Evolutionary conservation across 2,329 filamentous ascomycete genomes (phyloP), one percentile per base, ranked within the genome.

Genomic region (Ceratocystis lukuohia): DNA sequence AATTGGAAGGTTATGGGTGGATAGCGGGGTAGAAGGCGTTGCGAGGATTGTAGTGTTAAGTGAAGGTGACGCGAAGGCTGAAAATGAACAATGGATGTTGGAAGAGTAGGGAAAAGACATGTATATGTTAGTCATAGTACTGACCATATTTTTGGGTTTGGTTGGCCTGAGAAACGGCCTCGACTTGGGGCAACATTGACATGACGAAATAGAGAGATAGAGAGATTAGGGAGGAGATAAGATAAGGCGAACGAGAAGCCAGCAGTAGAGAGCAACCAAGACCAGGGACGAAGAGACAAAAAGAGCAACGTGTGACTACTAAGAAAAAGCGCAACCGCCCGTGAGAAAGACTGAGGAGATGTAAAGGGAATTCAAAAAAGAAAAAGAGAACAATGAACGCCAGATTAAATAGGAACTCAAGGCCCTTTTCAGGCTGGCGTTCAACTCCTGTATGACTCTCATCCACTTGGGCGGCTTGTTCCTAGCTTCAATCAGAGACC

Each of bases 91-190:
- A n/a, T 2, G 12, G 15, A 37, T 8, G 28, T 3, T 25, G 22
- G 12, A 15, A 17, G n/a, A 57, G 53, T 28, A 30, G 12, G 25
- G 53, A 7, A 15, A 57, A 25, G 28, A 12, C 15, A 17, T 28
- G 10, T 17, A 17, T 15, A n/a, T 17, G 28, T 33, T 6, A 45
- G 33, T 48, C 25, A 61, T 56, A 48, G 57, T 67, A 70, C 70
- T 71, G 70, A 71, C 70, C 70, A 69, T 71, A 71, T 68, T 67
- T 68, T 41, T 64, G 37, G 10, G 44, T 15, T 15, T 50, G 33
- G 15, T n/a, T n/a, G 44, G 53, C 66, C 66, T 44, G 45, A 8
- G 28, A 59, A 44, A 8, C 44, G 61, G 64, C 45, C 22, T 61
- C 64, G 62, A 33, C 48, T 33, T 64, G 41, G 64, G 50, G 28